Base-by-base conservation (phyloP, 768 basidiomycete genomes). In the Suillus cothurnatus region DNA sequence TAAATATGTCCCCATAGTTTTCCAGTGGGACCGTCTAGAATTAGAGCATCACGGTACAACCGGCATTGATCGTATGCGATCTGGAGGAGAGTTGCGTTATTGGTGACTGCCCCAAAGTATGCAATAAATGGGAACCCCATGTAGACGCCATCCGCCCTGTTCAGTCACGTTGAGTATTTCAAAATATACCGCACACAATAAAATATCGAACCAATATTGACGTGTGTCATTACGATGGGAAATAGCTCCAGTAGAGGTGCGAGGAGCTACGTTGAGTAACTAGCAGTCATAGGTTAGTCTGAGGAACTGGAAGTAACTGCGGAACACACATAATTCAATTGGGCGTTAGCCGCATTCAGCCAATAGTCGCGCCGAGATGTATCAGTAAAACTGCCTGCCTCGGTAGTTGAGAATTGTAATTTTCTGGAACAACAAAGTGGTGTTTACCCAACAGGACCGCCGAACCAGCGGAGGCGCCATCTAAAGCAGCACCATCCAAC, bases 111-210 rank as follows among this genome's bases (percentile, higher is more conserved):
- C 6, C 77, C 82, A 68, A 78, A 81, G 67, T 76, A 78, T 26
- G 81, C 81, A 39, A 83, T 72, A 70, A 79, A 83, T 12, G 81
- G 81, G 28, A 80, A 80, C 2, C 78, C 81, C 81, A 81, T 81
- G 68, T 76, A 81, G 0, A 81, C 76, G 21, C 71, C 75, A 65
- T 80, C 78, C 32, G 79, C 74, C 78, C 76, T 77, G 39, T 58
- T 39, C 4, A 14, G 17, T 21, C 31, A 45, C n/a, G 36, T 34
- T 58, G 31, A 58, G 34, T 28, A n/a, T 63, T 58, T 34, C 19
- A 4, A n/a, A 32, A n/a, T 34, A 32, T 11, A 23, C 11, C 19
- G 15, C 36, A 39, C 32, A 32, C 6, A 43, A 11, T 34, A 38
- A 38, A 31, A 66, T n/a, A 57, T 31, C 52, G 23, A 36, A 71